Evolutionary conservation across 1,139 yeast species (phyloP), one percentile per base, ranked within the genome.

Genomic region (Meyerozyma smithsonii): DNA sequence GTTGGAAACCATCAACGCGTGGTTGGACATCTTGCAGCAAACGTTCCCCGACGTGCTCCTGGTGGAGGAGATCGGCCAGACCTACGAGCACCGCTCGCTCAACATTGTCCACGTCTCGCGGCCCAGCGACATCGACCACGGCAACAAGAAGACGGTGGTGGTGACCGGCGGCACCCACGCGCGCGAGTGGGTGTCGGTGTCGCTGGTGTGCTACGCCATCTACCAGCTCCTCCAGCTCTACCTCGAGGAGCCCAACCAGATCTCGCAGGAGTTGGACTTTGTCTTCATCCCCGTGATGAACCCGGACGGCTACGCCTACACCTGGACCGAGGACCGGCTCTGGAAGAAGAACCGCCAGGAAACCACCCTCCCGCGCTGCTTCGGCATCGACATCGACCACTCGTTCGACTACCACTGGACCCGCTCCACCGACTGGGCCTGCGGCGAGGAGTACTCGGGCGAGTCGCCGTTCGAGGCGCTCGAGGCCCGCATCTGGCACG

Each of bases 281-380:
- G 58, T 85, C 28, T 79, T 88, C 47, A 71, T 88, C 32, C 97
- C 97, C 0, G 85, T 87, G 8, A 73, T 81, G 60, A 89, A 89
- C 55, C 96, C 96, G 0, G 97, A 89, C 59, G 97, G 97, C 0
- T 89, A 89, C 56, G 88, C 69, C 11, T 84, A 84, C 57, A 73
- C 95, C 2, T 89, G 96, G 96, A 71, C 69, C 4, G 56, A 65
- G 28, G 96, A 89, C 56, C 67, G 97, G 41, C 66, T 89, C 46
- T 89, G 97, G 97, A 69, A 95, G 37, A 89, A 89, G 58, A 89
- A 87, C 61, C 74, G 96, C 46, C 96, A 89, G 61, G 75, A 77
- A 39, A 84, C 95, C 0, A 72, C 69, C 28, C 62, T 77, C 38
- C 79, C 86, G 4, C 62, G 71, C 35, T 89, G 97, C 59, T 67